Evolutionary conservation across 1,139 yeast species (phyloP).

Genomic region (Pichia norvegensis): DNA sequence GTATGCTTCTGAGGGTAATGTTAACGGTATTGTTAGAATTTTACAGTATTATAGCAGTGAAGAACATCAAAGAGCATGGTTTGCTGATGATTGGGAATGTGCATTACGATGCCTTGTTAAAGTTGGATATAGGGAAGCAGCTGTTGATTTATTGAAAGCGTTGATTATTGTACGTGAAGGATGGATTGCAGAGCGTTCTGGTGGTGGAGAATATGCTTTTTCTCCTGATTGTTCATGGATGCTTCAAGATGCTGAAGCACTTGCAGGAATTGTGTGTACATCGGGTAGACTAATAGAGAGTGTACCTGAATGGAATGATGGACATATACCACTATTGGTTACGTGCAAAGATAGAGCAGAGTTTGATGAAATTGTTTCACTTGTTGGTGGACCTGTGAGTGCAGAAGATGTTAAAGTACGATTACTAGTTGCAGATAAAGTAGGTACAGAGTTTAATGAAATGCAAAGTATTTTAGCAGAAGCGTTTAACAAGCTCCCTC

Average conservation of each 20-base stretch:
- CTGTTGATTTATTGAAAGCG: conserved; percentile 19
- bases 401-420: neutral
- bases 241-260: neutral
- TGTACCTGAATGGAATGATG: neutral
- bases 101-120: conserved; percentile 15
- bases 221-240: neutral
- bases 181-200: neutral
- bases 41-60: conserved; percentile 16
- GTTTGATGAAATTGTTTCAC: neutral
- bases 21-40: conserved; percentile 14
- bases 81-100: conserved; percentile 14
- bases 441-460: neutral
- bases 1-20: neutral
- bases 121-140: conserved; percentile 13
- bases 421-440: neutral
- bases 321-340: neutral
- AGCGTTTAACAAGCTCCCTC: neutral
- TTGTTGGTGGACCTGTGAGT: neutral
- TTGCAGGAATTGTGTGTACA: neutral
- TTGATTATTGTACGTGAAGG: conserved; percentile 7
- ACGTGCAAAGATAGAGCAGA: neutral
- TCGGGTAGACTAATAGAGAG: neutral
- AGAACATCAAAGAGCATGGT: conserved; percentile 13
- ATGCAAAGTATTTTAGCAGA: neutral
- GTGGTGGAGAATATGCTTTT: neutral